phyloP scores from a whole-genome alignment of 306 rosid genomes.

The Alnus rubra region DNA sequence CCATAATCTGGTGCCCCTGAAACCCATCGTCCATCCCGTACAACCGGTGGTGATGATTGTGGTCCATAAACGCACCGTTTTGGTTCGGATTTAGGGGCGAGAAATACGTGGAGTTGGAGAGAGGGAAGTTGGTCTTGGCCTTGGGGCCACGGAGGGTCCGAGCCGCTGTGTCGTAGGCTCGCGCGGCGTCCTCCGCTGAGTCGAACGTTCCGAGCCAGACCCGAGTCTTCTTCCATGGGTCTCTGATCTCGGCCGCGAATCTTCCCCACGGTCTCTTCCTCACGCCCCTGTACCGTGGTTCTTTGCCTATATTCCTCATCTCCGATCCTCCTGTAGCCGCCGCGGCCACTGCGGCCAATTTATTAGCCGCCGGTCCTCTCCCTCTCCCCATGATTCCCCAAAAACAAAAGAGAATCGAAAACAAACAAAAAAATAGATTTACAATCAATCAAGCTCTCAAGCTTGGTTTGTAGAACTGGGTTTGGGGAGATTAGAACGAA shows the following conservation, averaged over 20 bases:
- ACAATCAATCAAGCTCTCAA: neutral
- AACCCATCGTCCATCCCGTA: slow-evolving; percentile 34
- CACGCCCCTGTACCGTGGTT: slow-evolving; percentile 70
- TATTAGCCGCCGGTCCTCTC: slow-evolving; percentile 39
- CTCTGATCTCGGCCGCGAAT: slow-evolving; percentile 93
- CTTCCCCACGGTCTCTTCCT: slow-evolving; percentile 88
- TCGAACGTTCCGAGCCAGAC: slow-evolving; percentile 91
- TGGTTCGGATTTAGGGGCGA: slow-evolving; percentile 37
- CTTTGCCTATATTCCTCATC: slow-evolving; percentile 35
- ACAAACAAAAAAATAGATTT: neutral
- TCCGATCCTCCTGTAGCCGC: slow-evolving; percentile 38
- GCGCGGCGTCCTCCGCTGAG: slow-evolving; percentile 81
- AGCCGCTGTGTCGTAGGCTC: slow-evolving; percentile 80
- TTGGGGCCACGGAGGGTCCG: slow-evolving; percentile 73
- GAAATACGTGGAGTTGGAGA: slow-evolving; percentile 24
- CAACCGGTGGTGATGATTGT: slow-evolving; percentile 36
- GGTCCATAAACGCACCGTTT: slow-evolving; percentile 43
- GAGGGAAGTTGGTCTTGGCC: slow-evolving; percentile 73
- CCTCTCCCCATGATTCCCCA: slow-evolving; percentile 51
- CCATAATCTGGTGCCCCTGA: slow-evolving; percentile 37
- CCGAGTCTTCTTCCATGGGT: slow-evolving; percentile 76
- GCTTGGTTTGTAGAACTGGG: slow-evolving; percentile 7
- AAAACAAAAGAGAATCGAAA: neutral
- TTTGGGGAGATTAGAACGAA: neutral
- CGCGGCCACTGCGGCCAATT: neutral